phyloP scores from a whole-genome alignment of 176 grass and related monocot species.

The Bonia amplexicaulis region DNA sequence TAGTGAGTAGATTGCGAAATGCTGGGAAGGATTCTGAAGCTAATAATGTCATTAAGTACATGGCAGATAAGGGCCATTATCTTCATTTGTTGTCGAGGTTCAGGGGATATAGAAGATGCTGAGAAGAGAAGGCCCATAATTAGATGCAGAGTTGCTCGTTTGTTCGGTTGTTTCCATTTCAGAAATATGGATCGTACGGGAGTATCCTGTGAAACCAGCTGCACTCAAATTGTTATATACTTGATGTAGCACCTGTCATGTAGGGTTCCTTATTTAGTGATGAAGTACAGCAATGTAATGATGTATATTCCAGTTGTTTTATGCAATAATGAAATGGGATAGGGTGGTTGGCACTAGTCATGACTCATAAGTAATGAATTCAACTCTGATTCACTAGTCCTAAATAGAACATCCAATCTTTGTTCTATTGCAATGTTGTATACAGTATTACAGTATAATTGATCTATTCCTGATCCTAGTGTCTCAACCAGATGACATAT shows the following conservation, averaged over 20 bases:
- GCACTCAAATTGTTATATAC: constrained; percentile 3
- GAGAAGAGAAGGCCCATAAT: constrained; percentile 26
- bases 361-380: neutral
- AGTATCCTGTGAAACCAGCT: constrained; percentile 21
- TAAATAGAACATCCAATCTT: constrained; percentile 1
- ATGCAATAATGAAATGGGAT: constrained; percentile 7
- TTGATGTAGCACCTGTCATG: constrained; percentile 17
- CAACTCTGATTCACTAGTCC: neutral
- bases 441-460: neutral
- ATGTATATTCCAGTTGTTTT: constrained; percentile 12
- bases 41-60: constrained; percentile 80
- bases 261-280: constrained; percentile 19
- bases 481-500: neutral
- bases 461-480: neutral
- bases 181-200: constrained; percentile 15
- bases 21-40: constrained; percentile 74
- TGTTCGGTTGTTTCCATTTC: constrained; percentile 21
- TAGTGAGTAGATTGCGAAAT: constrained; percentile 60
- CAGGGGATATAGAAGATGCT: constrained; percentile 74
- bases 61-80: constrained; percentile 89
- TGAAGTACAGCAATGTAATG: constrained; percentile 25
- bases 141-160: constrained; percentile 22
- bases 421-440: neutral
- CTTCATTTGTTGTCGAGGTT: constrained; percentile 86
- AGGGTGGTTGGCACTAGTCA: neutral